Conservation (phyloP, 2,329 filamentous ascomycete genomes). For the Ceratocystiopsis sp. region DNA sequence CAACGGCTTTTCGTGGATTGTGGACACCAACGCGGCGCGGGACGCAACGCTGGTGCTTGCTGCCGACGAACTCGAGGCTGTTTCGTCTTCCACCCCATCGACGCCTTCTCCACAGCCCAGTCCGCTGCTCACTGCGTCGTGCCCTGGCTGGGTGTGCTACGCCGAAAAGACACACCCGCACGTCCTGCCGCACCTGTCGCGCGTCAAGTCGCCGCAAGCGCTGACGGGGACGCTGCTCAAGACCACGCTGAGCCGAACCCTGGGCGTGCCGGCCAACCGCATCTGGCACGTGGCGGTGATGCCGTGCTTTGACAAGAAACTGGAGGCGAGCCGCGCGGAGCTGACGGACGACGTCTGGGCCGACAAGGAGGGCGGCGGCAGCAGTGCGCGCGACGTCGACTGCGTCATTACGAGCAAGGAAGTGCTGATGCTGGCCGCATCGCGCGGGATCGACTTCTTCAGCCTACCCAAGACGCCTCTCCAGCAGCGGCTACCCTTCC, state of each 20-base stretch:
- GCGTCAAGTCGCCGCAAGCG: conserved; percentile 86
- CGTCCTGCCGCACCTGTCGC: conserved; percentile 77
- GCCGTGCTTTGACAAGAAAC: conserved; percentile 98
- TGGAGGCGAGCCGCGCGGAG: conserved; percentile 87
- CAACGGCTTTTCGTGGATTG: conserved; percentile 73
- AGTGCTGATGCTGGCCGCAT: conserved; percentile 73
- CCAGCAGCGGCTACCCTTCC: conserved; percentile 36
- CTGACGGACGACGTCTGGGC: conserved; percentile 62
- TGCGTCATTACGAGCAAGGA: conserved; percentile 97
- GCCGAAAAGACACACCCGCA: conserved; percentile 96
- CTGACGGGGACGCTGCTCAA: conserved; percentile 82
- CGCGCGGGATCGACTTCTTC: conserved; percentile 63
- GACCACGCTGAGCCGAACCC: conserved; percentile 56
- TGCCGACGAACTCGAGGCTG: conserved; percentile 44
- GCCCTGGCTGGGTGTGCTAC: conserved; percentile 97
- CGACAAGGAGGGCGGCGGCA: conserved; percentile 24
- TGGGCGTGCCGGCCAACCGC: conserved; percentile 55
- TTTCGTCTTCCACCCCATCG: too few species aligned
- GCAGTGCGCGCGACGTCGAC: conserved; percentile 71
- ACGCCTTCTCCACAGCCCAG: conserved; percentile 3
- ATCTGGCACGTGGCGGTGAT: conserved; percentile 95
- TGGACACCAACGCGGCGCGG: conserved; percentile 74
- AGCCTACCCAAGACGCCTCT: conserved; percentile 41
- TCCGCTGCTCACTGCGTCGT: conserved; percentile 68
- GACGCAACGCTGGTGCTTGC: conserved; percentile 71